phyloP scores from a whole-genome alignment of 495 filamentous ascomycete genomes.

The Hyaloscypha variabilis region DNA sequence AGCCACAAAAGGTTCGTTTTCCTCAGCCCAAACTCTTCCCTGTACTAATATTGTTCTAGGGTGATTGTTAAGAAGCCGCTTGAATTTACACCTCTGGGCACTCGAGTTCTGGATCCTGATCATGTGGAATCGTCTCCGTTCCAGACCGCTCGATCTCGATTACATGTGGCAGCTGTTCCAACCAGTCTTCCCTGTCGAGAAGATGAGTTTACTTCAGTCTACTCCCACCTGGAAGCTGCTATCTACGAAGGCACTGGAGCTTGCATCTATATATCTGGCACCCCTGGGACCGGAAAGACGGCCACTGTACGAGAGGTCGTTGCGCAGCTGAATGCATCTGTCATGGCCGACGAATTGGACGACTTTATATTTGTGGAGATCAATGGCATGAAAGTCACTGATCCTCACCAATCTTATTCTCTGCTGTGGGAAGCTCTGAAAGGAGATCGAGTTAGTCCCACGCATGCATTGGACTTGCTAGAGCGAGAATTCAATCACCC shows the following conservation, averaged over 20 bases:
- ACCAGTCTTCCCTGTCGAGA: slow-evolving; percentile 88
- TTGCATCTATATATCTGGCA: slow-evolving; percentile 99
- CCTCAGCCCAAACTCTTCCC: not conserved
- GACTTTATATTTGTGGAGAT: slow-evolving; percentile 99
- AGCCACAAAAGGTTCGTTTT: slow-evolving; percentile 62
- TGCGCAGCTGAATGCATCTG: slow-evolving; percentile 80
- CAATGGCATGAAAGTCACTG: slow-evolving; percentile 99
- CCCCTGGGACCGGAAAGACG: slow-evolving; percentile 97
- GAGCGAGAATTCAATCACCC: slow-evolving; percentile 92
- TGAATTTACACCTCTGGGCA: slow-evolving; percentile 93
- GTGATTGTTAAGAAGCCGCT: slow-evolving; percentile 88
- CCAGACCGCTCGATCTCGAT: slow-evolving; percentile 81
- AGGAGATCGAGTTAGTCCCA: slow-evolving; percentile 87
- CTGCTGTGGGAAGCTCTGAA: slow-evolving; percentile 95
- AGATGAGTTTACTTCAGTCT: slow-evolving; percentile 87
- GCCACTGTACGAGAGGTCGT: slow-evolving; percentile 97
- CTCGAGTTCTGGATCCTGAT: slow-evolving; percentile 76
- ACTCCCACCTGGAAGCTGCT: slow-evolving; percentile 89
- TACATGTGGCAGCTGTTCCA: slow-evolving; percentile 94
- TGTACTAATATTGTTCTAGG: slow-evolving; percentile 38
- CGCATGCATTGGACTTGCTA: slow-evolving; percentile 87
- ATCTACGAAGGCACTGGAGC: slow-evolving; percentile 91
- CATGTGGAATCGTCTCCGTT: slow-evolving; percentile 85
- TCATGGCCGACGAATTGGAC: slow-evolving; percentile 88
- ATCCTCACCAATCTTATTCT: slow-evolving; percentile 95